These are phyloP conservation scores for Vicia sativa DNA, from an alignment of 306 rosid genomes.

Conservation along the genomic window DNA sequence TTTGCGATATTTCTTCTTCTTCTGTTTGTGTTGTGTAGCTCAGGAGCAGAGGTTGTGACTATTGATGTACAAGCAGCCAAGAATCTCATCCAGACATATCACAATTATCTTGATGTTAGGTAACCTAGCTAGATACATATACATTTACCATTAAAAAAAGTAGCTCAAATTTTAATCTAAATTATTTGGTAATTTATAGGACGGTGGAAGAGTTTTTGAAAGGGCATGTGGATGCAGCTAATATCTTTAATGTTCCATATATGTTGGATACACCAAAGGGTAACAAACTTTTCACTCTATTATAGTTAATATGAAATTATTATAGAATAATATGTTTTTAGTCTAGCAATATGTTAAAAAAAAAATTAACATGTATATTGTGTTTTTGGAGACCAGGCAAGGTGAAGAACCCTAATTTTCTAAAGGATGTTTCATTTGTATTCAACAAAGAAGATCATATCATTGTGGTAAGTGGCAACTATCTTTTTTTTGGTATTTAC, in stretches of 20 bases:
- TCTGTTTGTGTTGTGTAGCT: slow-evolving; percentile 42
- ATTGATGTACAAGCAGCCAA: slow-evolving; percentile 65
- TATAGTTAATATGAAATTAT: background rate
- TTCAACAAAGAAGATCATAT: slow-evolving; percentile 67
- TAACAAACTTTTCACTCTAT: slow-evolving; percentile 29
- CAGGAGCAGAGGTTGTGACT: slow-evolving; percentile 58
- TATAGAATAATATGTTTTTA: too few species aligned
- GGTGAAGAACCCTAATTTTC: slow-evolving; percentile 70
- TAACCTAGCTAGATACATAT: too few species aligned
- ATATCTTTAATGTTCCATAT: slow-evolving; percentile 76
- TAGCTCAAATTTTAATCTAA: background rate
- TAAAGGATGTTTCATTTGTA: slow-evolving; percentile 54
- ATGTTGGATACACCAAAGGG: slow-evolving; percentile 67
- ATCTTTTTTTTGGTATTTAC: background rate
- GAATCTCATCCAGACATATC: slow-evolving; percentile 57
- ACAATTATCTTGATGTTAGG: slow-evolving; percentile 66
- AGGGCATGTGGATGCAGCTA: slow-evolving; percentile 64
- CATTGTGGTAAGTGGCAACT: slow-evolving; percentile 85
- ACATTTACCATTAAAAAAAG: too few species aligned
- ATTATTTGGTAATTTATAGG: slow-evolving; percentile 44
- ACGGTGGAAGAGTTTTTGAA: slow-evolving; percentile 72
- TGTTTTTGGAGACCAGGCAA: slow-evolving; percentile 48
- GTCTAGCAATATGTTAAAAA: background rate
- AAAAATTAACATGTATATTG: background rate
- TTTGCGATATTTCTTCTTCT: slow-evolving; percentile 37